phyloP scores from a whole-genome alignment of 129 eudicot genomes.

The Mikania micrantha region DNA sequence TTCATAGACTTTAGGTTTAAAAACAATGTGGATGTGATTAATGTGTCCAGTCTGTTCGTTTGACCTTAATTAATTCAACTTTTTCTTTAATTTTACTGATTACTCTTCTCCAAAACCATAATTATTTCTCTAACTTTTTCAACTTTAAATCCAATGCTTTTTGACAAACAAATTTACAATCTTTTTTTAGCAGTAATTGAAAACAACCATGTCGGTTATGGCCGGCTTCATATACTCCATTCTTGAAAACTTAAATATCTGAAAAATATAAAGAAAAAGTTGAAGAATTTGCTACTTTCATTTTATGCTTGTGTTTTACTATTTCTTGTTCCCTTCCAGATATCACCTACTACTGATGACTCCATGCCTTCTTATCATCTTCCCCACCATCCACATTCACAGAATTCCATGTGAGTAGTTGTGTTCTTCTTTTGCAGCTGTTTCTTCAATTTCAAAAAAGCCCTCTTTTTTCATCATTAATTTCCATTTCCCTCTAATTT shows the following conservation, averaged over 20 bases:
- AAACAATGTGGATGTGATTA: conserved; percentile 14
- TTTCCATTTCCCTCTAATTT: neutral
- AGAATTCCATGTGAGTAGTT: conserved; percentile 46
- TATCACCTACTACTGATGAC: conserved; percentile 61
- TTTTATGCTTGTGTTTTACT: conserved; percentile 45
- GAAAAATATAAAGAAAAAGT: neutral
- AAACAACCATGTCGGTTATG: conserved; percentile 28
- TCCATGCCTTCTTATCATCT: conserved; percentile 53
- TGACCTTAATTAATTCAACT: conserved; percentile 27
- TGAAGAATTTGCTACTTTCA: conserved; percentile 19
- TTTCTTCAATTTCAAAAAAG: conserved; percentile 40
- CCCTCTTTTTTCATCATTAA: conserved; percentile 6
- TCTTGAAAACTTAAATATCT: neutral
- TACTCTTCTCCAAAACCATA: conserved; percentile 21
- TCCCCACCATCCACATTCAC: conserved; percentile 35
- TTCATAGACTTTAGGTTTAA: neutral
- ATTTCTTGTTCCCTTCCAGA: conserved; percentile 17
- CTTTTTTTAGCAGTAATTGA: neutral
- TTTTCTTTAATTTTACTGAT: conserved; percentile 16
- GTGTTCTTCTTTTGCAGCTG: conserved; percentile 23
- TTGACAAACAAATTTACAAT: conserved; percentile 10
- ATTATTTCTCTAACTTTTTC: conserved; percentile 18
- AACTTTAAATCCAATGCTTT: conserved; percentile 18
- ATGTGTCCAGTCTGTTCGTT: conserved; percentile 38
- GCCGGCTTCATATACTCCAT: conserved; percentile 16